Base-by-base conservation (phyloP, 371 early-diverging fungal species). In the Haplosporangium sp. region DNA sequence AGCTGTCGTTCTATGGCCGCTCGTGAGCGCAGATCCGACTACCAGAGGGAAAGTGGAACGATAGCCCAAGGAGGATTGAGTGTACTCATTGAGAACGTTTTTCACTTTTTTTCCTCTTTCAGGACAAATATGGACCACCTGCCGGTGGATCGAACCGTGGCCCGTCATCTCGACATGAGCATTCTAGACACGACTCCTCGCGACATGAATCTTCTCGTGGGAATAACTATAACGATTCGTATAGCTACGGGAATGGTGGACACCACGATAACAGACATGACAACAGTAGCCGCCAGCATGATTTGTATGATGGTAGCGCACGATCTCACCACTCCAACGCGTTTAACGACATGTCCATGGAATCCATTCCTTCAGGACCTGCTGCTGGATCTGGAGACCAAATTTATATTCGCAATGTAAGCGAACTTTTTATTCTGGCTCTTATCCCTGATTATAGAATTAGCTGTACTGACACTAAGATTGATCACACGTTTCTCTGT, bases 391-490 rank as follows among this genome's bases (percentile, higher is more conserved):
- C 79, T 34, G 79, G 79, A 4, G 79, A 79, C 53, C 90, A 88
- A 69, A 86, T 90, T 34, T 88, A 86, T 77, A 86, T 90, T 37
- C 87, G 85, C 65, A 89, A 90, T 56, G 90, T 90, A 86, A 82
- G 86, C 55, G 9, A 15, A 59, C 11, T 27, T 27, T 27, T 27
- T 27, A 27, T 27, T 27, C 27, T 27, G 1, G 27, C 27, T 27
- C 27, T 27, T 27, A 27, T 27, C 27, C 27, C 27, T 27, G 27
- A 27, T 27, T 27, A 27, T 27, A 27, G 27, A 27, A 27, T 27
- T n/a, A 10, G 15, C 45, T n/a, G 50, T 50, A n/a, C 19, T 0
- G 20, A 52, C 8, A 20, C 52, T 19, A 44, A 27, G 10, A 4
- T 45, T 52, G 17, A 5, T n/a, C 8, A 2, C 9, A 4, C 52